These are phyloP conservation scores for Calonectria multiphialidica DNA, from an alignment of 2,329 filamentous ascomycete genomes.

Conservation along the genomic window DNA sequence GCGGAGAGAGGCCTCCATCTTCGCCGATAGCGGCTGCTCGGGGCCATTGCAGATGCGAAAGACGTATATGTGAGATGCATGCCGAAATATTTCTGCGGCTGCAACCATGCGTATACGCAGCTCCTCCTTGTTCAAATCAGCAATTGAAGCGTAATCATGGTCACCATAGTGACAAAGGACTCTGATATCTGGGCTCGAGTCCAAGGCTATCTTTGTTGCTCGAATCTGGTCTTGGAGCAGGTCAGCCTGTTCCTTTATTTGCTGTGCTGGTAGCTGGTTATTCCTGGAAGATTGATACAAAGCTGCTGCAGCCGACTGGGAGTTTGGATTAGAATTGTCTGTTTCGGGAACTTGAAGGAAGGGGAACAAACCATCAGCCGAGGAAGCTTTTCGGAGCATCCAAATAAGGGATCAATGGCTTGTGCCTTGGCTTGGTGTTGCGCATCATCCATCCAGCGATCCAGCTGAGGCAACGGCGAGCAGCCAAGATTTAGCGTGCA, in stretches of 20 bases:
- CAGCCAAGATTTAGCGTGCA: neutral
- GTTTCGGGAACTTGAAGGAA: rapidly evolving
- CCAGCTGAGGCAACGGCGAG: neutral
- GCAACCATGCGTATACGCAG: neutral
- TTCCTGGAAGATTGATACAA: neutral
- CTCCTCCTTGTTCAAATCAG: neutral
- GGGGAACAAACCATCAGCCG: neutral
- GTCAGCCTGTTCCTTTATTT: neutral
- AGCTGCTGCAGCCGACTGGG: neutral
- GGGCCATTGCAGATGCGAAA: neutral
- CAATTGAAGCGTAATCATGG: neutral
- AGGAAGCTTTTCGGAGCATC: neutral
- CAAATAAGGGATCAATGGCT: neutral
- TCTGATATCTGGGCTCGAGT: neutral
- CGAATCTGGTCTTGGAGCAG: neutral
- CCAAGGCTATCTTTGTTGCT: neutral
- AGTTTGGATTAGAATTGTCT: neutral
- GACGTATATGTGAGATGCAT: neutral
- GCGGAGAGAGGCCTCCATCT: neutral
- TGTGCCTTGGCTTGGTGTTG: neutral
- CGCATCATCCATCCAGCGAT: neutral
- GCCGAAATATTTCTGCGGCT: neutral
- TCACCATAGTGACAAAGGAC: neutral
- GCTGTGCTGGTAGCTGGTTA: neutral
- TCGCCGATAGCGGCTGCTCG: neutral